These are phyloP conservation scores for Colletotrichum incanum DNA, from an alignment of 2,329 filamentous ascomycete species.

Conservation along the genomic window DNA sequence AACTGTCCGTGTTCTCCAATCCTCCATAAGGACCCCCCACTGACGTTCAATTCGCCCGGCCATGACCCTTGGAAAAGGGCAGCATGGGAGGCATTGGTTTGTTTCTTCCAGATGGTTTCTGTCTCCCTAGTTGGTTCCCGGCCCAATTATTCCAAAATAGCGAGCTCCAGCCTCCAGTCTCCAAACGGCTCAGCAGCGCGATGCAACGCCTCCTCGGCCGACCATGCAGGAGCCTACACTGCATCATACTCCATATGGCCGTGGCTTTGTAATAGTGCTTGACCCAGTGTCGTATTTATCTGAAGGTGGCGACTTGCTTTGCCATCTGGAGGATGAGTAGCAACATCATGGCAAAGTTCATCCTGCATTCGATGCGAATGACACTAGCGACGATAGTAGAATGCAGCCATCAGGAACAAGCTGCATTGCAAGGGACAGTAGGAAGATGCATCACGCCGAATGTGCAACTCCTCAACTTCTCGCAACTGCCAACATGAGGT, in stretches of 20 bases:
- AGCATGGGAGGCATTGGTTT: conserved; percentile 25
- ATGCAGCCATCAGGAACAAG: background rate
- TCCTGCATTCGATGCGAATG: background rate
- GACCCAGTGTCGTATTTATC: background rate
- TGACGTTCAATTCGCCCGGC: background rate
- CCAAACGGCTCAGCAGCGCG: conserved; percentile 1
- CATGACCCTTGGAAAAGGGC: conserved; percentile 18
- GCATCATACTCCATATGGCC: background rate
- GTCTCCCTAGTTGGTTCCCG: conserved; percentile 24
- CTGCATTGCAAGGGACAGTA: background rate
- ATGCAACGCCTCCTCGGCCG: conserved; percentile 9
- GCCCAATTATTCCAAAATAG: conserved; percentile 30
- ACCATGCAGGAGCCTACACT: conserved; percentile 3
- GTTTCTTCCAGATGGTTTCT: conserved; percentile 35
- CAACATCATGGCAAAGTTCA: background rate
- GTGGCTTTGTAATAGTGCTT: background rate
- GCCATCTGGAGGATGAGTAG: background rate
- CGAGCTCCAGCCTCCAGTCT: conserved; percentile 1
- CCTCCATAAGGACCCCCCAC: background rate
- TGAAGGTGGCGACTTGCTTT: conserved; percentile 16
- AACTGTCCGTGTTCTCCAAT: background rate
- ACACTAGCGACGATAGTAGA: background rate
- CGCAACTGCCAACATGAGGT: background rate
- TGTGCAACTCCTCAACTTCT: background rate
- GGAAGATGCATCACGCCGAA: background rate